These are phyloP conservation scores for Secale cereale DNA, from an alignment of 176 grass and related monocot species.

Conservation along the genomic window DNA sequence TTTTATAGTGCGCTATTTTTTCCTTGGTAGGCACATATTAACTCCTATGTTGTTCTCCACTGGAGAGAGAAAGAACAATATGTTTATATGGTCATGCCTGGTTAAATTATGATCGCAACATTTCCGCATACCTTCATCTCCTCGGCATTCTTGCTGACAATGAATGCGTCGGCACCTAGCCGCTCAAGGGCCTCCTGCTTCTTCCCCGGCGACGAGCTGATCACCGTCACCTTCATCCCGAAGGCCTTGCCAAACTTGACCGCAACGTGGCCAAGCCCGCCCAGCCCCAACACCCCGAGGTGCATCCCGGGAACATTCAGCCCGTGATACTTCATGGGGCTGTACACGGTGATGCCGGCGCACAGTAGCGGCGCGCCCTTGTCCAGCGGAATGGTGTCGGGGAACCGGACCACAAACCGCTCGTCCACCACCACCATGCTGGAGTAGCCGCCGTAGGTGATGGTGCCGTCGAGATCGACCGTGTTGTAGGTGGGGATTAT, in stretches of 20 bases:
- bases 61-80: no score
- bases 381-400: slow-evolving; percentile 48
- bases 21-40: no score
- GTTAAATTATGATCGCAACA: no score
- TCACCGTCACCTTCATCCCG: slow-evolving; percentile 62
- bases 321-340: slow-evolving; percentile 57
- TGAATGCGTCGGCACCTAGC: slow-evolving; percentile 50
- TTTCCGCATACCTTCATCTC: slow-evolving; percentile 71
- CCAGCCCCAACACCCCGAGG: slow-evolving; percentile 34
- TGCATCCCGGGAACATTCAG: slow-evolving; percentile 33
- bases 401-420: slow-evolving; percentile 53
- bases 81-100: no score
- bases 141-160: slow-evolving; percentile 28
- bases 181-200: slow-evolving; percentile 41
- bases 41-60: no score
- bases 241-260: slow-evolving; percentile 65
- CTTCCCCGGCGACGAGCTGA: slow-evolving; percentile 55
- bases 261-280: slow-evolving; percentile 44
- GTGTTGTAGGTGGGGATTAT: slow-evolving; percentile 48
- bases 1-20: no score
- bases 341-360: slow-evolving; percentile 65
- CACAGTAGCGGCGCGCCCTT: slow-evolving; percentile 59
- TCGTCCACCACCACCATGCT: slow-evolving; percentile 33
- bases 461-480: slow-evolving; percentile 29
- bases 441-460: slow-evolving; percentile 67